Evolutionary conservation across 257 asterid species (phyloP).

Genomic region (Petunia axillaris): DNA sequence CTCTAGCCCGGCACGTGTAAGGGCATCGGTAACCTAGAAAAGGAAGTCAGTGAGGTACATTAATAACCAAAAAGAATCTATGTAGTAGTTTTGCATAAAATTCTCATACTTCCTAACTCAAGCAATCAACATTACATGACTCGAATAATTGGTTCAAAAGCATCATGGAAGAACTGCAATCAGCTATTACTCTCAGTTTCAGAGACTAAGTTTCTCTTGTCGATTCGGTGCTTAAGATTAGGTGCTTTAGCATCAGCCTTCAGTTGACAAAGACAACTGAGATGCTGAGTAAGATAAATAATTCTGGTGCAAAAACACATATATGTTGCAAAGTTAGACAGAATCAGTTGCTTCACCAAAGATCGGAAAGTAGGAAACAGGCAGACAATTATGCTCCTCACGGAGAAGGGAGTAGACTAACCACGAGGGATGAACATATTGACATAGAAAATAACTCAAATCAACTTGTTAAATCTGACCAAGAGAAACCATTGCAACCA

Average conservation of each 20-base stretch:
- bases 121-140: background rate
- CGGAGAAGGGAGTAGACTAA: background rate
- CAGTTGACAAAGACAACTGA: background rate
- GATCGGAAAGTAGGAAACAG: background rate
- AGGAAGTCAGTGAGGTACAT: background rate
- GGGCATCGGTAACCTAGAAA: slow-evolving; percentile 86
- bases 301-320: background rate
- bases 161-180: background rate
- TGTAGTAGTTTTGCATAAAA: background rate
- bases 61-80: background rate
- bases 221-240: background rate
- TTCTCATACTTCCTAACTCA: background rate
- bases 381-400: background rate
- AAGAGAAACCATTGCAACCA: background rate
- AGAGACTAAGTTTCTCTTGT: background rate
- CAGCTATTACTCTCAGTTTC: background rate
- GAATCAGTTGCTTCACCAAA: slow-evolving; percentile 18
- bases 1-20: slow-evolving; percentile 91
- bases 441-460: background rate
- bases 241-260: slow-evolving; percentile 2
- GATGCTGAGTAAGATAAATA: background rate
- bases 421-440: background rate
- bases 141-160: background rate
- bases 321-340: background rate
- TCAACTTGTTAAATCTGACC: background rate